Percentiles rank a stretch among this genome's conserved stretches.
Evolutionary conservation across 2,329 filamentous ascomycete species (phyloP).

Genomic region (Fusarium sp.): DNA sequence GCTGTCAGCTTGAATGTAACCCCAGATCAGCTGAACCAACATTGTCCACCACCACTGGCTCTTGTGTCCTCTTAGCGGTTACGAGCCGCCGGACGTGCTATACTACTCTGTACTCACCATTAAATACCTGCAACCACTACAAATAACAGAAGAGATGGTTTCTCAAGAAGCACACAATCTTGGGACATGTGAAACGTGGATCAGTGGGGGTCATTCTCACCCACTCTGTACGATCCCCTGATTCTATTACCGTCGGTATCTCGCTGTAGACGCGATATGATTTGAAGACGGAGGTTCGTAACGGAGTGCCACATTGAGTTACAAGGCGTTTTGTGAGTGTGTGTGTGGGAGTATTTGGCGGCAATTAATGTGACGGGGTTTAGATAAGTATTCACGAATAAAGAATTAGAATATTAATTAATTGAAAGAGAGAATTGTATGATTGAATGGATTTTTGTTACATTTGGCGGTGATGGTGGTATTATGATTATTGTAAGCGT

Average conservation of each 20-base stretch:
- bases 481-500: background rate
- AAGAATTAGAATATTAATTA: conserved; percentile 7
- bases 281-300: conserved; percentile 20
- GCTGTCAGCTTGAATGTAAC: conserved; percentile 37
- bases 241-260: conserved; percentile 32
- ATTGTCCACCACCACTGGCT: conserved; percentile 13
- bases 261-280: conserved; percentile 35
- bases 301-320: conserved; percentile 38
- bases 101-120: background rate
- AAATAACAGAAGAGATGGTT: conserved; percentile 10
- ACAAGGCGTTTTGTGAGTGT: conserved; percentile 15
- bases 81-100: conserved; percentile 27
- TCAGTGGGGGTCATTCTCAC: conserved; percentile 24
- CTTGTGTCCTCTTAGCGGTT: conserved; percentile 22
- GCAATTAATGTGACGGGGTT: conserved; percentile 16
- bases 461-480: background rate
- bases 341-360: conserved; percentile 14
- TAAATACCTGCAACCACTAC: conserved; percentile 21
- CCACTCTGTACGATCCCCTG: conserved; percentile 12
- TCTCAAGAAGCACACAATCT: conserved; percentile 12
- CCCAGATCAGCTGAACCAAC: conserved; percentile 25
- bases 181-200: conserved; percentile 35
- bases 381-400: conserved; percentile 5
- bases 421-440: background rate
- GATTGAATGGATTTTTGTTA: background rate